Conservation (phyloP, 2,329 filamentous ascomycete genomes). For the Ascochyta clinopodiicola region DNA sequence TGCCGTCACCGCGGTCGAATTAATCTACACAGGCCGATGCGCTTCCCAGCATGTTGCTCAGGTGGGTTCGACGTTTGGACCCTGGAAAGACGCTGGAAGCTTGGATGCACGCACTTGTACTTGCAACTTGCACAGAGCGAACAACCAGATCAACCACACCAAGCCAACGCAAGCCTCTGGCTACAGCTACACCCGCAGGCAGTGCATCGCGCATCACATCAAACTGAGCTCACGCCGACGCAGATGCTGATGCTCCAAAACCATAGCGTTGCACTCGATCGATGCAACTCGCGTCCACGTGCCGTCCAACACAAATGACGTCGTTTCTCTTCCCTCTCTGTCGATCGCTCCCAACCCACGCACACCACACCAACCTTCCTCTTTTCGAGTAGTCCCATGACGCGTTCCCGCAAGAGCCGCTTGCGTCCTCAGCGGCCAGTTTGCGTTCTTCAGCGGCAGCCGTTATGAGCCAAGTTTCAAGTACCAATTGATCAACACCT, state of each 20-base stretch:
- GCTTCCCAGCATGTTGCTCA: constrained; percentile 13
- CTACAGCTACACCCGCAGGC: no score
- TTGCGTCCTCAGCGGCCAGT: background rate
- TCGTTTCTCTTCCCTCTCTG: background rate
- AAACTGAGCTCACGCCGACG: no score
- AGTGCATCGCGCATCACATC: no score
- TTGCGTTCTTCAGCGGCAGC: constrained; percentile 1
- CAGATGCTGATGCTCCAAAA: background rate
- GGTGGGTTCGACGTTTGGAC: constrained; percentile 10
- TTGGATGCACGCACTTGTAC: background rate
- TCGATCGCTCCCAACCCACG: constrained; percentile 13
- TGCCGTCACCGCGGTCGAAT: constrained; percentile 15
- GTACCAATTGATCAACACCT: background rate
- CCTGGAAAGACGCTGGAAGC: constrained; percentile 3
- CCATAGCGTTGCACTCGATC: constrained; percentile 6
- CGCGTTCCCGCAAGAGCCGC: constrained; percentile 2
- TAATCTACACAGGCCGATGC: constrained; percentile 10
- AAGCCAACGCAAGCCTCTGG: no score
- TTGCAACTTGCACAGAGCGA: no score
- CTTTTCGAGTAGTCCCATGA: constrained; percentile 11
- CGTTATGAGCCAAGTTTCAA: constrained; percentile 11
- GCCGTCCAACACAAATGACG: constrained; percentile 3
- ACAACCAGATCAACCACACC: no score
- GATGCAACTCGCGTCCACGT: constrained; percentile 6
- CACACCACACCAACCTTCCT: constrained; percentile 10